Evolutionary conservation across 177 flowering plant genomes (phyloP).

Genomic region (Vitis hybrid): DNA sequence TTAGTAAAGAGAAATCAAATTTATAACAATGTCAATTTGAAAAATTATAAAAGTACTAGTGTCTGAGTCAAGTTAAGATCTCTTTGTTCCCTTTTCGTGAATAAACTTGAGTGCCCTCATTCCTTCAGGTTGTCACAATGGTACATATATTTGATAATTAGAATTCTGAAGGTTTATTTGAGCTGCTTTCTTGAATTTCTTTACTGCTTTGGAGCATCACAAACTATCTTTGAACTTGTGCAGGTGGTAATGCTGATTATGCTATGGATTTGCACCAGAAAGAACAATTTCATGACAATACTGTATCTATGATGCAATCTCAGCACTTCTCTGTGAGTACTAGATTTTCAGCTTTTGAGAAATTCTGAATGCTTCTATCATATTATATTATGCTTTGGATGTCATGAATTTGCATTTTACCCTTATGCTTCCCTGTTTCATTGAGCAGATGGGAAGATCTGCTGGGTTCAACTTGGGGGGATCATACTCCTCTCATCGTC

Average conservation of each 20-base stretch:
- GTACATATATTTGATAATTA: no score
- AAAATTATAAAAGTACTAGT: no score
- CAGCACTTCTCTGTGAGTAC: constrained; percentile 83
- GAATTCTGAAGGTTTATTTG: no score
- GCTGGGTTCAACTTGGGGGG: constrained; percentile 82
- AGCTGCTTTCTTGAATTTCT: no score
- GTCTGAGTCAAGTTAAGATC: no score
- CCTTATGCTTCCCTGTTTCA: background rate
- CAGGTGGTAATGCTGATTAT: constrained; percentile 90
- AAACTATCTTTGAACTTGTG: constrained; percentile 15
- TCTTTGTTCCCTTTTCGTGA: no score
- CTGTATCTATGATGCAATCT: constrained; percentile 80
- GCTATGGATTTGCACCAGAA: constrained; percentile 90
- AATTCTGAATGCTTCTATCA: background rate
- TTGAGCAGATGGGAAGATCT: constrained; percentile 80
- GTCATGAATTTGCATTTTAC: background rate
- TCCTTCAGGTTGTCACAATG: no score
- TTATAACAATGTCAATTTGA: no score
- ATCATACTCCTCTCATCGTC: constrained; percentile 69
- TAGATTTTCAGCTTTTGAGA: background rate
- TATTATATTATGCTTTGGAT: background rate
- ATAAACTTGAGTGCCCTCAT: no score
- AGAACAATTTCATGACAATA: constrained; percentile 82
- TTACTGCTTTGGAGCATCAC: no score
- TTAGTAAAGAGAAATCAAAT: no score